Base-by-base conservation (phyloP, 257 asterid species). In the Mentha longifolia region DNA sequence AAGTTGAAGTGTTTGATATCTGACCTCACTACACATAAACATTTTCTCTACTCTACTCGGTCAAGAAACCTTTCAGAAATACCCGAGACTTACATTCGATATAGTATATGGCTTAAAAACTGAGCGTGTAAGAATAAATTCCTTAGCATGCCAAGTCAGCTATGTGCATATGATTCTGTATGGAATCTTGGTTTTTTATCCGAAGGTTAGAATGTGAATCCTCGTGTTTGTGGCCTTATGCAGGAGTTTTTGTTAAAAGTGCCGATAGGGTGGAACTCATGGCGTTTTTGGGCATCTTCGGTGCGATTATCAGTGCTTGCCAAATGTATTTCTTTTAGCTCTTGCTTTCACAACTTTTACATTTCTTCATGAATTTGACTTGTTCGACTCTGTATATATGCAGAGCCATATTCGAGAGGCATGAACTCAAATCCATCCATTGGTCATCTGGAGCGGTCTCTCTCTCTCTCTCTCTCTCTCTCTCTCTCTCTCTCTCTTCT, bases 231-330 rank as follows among this genome's bases (percentile, higher is more conserved):
- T 57, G 80, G 67, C 49, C 63, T 47, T 49, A 3, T 59, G 82
- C 90, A 92, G 97, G 98, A 92, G 72, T 92, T 74, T 85, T 90
- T 70, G 96, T 90, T 59, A 92, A 81, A 71, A 90, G 77, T 77
- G 97, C 96, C 52, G 98, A 92, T 77, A 82, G 88, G 77, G 74
- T 89, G 67, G 98, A 92, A 75, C 96, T 92, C 62, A 85, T 92
- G 98, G 95, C 96, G 61, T 85, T 90, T 82, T 83, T 92, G 88
- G 98, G 98, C 52, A 54, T 86, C 14, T 92, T 90, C 84, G 98
- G 98, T 67, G 98, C 97, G 73, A 85, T 92, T 58, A 41, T 86
- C 81, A 92, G 98, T 79, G 96, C 88, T 76, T 69, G 78, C 74
- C 98, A 92, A 84, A 92, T 92, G 98, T 92, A 90, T 88, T 84